Percentiles rank a stretch among this genome's conserved stretches.
phyloP scores from a whole-genome alignment of 805 yeast species.

The Cyberlindnera meyerae region DNA sequence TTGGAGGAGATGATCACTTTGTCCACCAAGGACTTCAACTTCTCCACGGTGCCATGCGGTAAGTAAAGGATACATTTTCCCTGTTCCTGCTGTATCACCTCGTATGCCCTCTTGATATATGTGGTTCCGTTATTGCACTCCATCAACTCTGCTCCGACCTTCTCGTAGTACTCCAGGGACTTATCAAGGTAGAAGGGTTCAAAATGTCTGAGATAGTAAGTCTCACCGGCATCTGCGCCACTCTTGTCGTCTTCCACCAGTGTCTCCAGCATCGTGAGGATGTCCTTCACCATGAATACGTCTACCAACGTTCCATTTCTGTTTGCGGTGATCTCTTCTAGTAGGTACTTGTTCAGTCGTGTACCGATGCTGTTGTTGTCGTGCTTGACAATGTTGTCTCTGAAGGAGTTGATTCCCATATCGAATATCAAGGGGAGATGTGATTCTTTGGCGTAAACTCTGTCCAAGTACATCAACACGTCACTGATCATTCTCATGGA shows the following conservation, averaged over 20 bases:
- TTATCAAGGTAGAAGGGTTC: constrained; percentile 58
- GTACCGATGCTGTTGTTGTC: constrained; percentile 47
- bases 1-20: constrained; percentile 52
- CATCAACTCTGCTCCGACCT: constrained; percentile 41
- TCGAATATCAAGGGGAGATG: constrained; percentile 65
- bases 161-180: constrained; percentile 52
- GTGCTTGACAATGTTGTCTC: constrained; percentile 51
- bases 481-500: constrained; percentile 78
- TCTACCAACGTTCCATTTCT: constrained; percentile 56
- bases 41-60: constrained; percentile 50
- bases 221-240: constrained; percentile 45
- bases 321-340: constrained; percentile 52
- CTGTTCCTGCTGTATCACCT: constrained; percentile 59
- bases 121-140: constrained; percentile 44
- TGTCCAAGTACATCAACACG: constrained; percentile 78
- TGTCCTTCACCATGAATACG: constrained; percentile 52
- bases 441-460: constrained; percentile 73
- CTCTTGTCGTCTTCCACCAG: constrained; percentile 41
- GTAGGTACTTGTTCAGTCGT: constrained; percentile 42
- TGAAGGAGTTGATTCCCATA: constrained; percentile 63
- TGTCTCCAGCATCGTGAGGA: constrained; percentile 68
- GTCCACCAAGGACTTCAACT: constrained; percentile 51
- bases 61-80: constrained; percentile 48
- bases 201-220: constrained; percentile 56
- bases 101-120: constrained; percentile 47